Conservation (phyloP, 2,329 filamentous ascomycete genomes). For the Aspergillus pseudotamarii region DNA sequence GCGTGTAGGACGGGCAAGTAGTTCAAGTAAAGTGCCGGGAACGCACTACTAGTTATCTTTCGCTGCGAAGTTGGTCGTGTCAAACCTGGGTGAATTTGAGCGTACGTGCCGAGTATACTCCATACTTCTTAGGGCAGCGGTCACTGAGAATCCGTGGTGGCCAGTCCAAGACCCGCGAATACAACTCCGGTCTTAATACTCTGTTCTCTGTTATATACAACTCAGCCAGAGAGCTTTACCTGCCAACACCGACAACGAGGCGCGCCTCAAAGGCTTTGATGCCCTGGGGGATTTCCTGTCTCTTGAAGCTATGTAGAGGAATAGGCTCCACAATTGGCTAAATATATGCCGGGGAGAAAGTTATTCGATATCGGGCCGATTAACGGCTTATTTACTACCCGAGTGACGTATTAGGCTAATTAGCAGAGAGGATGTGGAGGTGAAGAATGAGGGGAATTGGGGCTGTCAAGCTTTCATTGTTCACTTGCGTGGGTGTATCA, state of each 20-base stretch:
- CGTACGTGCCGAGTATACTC: not conserved
- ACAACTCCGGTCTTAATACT: too few species aligned
- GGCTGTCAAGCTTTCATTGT: constrained; percentile 3
- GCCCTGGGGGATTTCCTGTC: not conserved
- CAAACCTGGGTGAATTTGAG: not conserved
- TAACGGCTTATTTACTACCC: not conserved
- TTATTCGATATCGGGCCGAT: not conserved
- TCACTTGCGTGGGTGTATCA: not conserved
- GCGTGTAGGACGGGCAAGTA: not conserved
- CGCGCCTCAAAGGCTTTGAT: not conserved
- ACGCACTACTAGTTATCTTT: too few species aligned
- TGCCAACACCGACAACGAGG: not conserved
- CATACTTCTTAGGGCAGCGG: not conserved
- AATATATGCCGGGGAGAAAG: not conserved
- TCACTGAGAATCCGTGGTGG: not conserved
- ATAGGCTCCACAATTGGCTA: not conserved
- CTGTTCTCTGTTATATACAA: not conserved
- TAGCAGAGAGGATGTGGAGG: not conserved
- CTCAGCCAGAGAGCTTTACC: not conserved
- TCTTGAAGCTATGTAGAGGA: not conserved
- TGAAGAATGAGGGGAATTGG: constrained; percentile 2
- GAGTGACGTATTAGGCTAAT: constrained; percentile 3
- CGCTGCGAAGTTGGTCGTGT: not conserved
- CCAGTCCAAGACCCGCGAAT: not conserved
- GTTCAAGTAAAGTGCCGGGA: not conserved